Evolutionary conservation across 768 basidiomycete species (phyloP), one percentile per base, ranked within the genome.

Genomic region (Megacollybia marginata): DNA sequence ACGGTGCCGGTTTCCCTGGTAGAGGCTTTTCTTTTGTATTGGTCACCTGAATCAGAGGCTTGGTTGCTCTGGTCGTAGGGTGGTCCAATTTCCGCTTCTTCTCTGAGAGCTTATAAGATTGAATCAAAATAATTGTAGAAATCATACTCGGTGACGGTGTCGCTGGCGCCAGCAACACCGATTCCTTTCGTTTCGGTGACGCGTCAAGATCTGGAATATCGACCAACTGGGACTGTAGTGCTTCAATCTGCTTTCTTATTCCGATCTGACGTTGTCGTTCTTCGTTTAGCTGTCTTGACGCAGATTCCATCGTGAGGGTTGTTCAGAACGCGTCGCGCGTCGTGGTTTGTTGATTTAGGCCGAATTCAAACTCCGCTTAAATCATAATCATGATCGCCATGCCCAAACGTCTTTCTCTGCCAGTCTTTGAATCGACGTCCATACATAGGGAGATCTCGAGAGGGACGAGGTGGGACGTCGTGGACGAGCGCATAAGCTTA

Each of bases 131-230:
- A 6, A 28, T 6, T 31, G 46, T 50, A 40, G 38, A 63, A 28
- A 28, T 28, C 74, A 62, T 55, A 87, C 85, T 85, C 4, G 82
- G 83, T 33, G 87, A 85, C 5, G 59, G 59, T 1, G 75, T 80
- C 1, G 68, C 63, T 8, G 76, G 76, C 1, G 69, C 76, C 0
- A 75, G 56, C 12, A 76, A 57, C 2, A 65, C 61, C 3, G 68
- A 52, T 9, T 72, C 67, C 62, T 75, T 81, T 52, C 76, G 68
- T 61, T 80, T 79, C 9, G 76, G 75, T 6, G 76, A 72, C 18
- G 56, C 57, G 49, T 47, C 38, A 42, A 50, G 32, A 44, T 56
- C 49, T 10, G 70, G 69, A 35, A 71, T 44, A 34, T 70, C 65
- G 12, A 57, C 56, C 16, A 86, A 72, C 60, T 84, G 76, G 0